Conservation (phyloP, 768 basidiomycete genomes). For the Cystofilobasidium ferigula region DNA sequence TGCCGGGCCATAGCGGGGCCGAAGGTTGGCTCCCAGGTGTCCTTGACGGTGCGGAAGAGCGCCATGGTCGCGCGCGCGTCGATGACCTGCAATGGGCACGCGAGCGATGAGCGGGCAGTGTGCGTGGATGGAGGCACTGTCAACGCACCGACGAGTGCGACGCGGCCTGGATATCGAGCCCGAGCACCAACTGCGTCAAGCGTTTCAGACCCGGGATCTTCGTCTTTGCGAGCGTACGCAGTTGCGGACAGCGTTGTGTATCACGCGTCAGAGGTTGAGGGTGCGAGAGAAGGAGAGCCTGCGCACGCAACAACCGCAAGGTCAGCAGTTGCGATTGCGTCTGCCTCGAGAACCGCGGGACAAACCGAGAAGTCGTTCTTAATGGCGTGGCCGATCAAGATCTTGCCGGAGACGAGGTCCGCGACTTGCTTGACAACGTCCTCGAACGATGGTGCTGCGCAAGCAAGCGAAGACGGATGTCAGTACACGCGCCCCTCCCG, state of each 20-base stretch:
- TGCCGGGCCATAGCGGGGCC: conserved; percentile 31
- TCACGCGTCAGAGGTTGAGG: conserved; percentile 40
- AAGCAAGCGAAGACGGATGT: background rate
- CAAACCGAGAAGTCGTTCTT: conserved; percentile 85
- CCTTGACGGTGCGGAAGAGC: conserved; percentile 68
- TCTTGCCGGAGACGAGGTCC: conserved; percentile 59
- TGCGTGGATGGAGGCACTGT: background rate
- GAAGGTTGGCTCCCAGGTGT: conserved; percentile 63
- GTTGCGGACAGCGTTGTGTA: conserved; percentile 39
- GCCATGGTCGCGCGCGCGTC: conserved; percentile 96
- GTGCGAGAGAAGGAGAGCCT: conserved; percentile 42
- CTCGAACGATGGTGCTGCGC: conserved; percentile 60
- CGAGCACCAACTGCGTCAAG: conserved; percentile 68
- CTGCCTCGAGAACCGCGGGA: no score
- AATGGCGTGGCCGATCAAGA: conserved; percentile 83
- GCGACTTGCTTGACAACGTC: conserved; percentile 70
- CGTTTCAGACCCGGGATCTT: conserved; percentile 65
- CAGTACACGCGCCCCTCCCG: background rate
- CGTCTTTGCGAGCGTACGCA: conserved; percentile 41
- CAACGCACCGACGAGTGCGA: conserved; percentile 77
- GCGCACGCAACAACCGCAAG: background rate
- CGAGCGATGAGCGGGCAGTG: background rate
- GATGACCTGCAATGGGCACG: conserved; percentile 51
- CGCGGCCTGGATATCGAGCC: conserved; percentile 66
- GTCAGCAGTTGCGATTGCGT: conserved; percentile 30